These are phyloP conservation scores for Colletotrichum echinochloae DNA, from an alignment of 2,329 filamentous ascomycete genomes.

Conservation along the genomic window DNA sequence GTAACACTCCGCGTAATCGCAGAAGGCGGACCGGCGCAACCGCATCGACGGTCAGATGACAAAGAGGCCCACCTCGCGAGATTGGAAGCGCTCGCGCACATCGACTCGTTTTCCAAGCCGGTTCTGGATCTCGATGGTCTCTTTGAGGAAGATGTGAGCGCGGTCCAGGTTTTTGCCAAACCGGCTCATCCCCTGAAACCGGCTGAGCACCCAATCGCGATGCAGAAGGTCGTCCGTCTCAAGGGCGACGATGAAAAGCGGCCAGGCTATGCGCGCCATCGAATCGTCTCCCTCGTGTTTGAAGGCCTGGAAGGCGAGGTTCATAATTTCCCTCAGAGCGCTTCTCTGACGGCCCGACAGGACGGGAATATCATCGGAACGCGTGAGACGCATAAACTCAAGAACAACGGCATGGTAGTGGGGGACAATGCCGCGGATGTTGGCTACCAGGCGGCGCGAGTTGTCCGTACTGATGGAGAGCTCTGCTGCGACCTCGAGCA, in stretches of 20 bases:
- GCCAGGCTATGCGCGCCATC: conserved; percentile 50
- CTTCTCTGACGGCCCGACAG: conserved; percentile 37
- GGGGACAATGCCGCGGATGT: conserved; percentile 51
- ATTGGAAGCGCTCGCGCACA: conserved; percentile 41
- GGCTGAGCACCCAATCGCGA: conserved; percentile 50
- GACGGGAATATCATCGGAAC: conserved; percentile 29
- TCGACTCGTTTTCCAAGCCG: conserved; percentile 34
- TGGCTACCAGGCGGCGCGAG: conserved; percentile 48
- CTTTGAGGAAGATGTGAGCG: conserved; percentile 46
- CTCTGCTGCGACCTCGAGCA: conserved; percentile 46
- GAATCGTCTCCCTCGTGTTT: conserved; percentile 49
- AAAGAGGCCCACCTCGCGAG: conserved; percentile 40
- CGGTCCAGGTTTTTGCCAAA: conserved; percentile 50
- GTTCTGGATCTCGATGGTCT: conserved; percentile 43
- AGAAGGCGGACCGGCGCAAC: background rate
- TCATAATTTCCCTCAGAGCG: conserved; percentile 45
- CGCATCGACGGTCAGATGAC: conserved; percentile 40
- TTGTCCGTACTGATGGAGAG: conserved; percentile 45
- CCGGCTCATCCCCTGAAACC: conserved; percentile 47
- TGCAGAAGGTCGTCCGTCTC: conserved; percentile 50
- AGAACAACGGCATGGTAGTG: conserved; percentile 51
- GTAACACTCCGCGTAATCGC: background rate
- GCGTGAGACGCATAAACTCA: conserved; percentile 45
- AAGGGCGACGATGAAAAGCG: conserved; percentile 51
- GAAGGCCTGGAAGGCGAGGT: conserved; percentile 49